Evolutionary conservation across 2,329 filamentous ascomycete genomes (phyloP).

Genomic region (Penicillium sp.): DNA sequence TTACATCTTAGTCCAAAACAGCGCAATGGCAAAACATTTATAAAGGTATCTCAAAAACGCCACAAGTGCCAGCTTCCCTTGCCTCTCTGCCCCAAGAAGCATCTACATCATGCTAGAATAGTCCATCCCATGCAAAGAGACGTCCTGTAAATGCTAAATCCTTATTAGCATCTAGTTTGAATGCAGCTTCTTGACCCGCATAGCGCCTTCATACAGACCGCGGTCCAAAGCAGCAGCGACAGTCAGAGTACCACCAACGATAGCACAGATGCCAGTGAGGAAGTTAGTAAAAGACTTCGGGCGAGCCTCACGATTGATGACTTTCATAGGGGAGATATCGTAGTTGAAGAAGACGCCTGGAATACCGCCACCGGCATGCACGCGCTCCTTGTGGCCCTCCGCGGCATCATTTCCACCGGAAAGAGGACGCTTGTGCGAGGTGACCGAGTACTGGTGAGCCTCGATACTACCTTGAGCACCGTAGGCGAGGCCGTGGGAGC

Average conservation of each 20-base stretch:
- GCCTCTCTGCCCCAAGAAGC: neutral
- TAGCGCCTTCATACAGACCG: slow-evolving; percentile 82
- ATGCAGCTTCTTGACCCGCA: slow-evolving; percentile 83
- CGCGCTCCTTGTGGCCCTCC: slow-evolving; percentile 86
- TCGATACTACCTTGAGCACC: slow-evolving; percentile 77
- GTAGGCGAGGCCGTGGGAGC: slow-evolving; percentile 65
- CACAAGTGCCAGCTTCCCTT: slow-evolving; percentile 10
- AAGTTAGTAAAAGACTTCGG: slow-evolving; percentile 89
- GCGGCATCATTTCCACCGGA: slow-evolving; percentile 77
- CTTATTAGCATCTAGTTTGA: slow-evolving; percentile 44
- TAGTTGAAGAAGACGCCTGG: slow-evolving; percentile 99
- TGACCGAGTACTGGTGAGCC: slow-evolving; percentile 97
- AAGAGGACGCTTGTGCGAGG: slow-evolving; percentile 89
- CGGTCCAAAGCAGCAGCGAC: slow-evolving; percentile 93
- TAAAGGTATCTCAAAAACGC: slow-evolving; percentile 12
- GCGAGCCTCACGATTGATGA: slow-evolving; percentile 91
- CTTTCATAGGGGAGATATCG: slow-evolving; percentile 99
- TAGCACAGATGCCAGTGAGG: slow-evolving; percentile 87
- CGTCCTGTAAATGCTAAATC: neutral
- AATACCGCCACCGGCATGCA: slow-evolving; percentile 87
- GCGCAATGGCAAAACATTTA: slow-evolving; percentile 4
- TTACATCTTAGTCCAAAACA: slow-evolving; percentile 2
- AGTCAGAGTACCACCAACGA: slow-evolving; percentile 91
- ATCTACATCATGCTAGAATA: neutral
- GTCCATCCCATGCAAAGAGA: neutral